phyloP scores from a whole-genome alignment of 2,329 filamentous ascomycete genomes.

The Talaromyces rugulosus region DNA sequence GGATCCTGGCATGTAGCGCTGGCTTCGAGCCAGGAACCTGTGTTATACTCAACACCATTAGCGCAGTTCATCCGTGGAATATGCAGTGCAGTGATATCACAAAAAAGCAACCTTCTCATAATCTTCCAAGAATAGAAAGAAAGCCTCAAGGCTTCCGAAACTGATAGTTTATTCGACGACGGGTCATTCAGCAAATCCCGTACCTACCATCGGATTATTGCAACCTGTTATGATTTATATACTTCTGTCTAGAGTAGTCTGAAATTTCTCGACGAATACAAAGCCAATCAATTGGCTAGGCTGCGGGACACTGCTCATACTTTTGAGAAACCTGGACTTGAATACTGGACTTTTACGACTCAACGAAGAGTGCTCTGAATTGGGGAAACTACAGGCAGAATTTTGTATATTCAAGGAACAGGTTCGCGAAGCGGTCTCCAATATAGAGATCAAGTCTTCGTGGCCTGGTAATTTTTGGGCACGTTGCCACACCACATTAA shows the following conservation, averaged over 20 bases:
- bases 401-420: background rate
- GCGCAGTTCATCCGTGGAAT: background rate
- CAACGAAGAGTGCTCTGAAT: background rate
- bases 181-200: background rate
- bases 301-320: background rate
- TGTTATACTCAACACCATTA: background rate
- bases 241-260: background rate
- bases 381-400: background rate
- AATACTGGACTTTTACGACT: background rate
- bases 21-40: background rate
- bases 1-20: background rate
- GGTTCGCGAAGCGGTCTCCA: background rate
- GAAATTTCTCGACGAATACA: background rate
- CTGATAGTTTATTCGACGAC: background rate
- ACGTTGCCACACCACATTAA: too few species aligned
- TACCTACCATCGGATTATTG: background rate
- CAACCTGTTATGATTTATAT: background rate
- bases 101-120: background rate
- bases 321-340: background rate
- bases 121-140: background rate
- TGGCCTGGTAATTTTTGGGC: too few species aligned
- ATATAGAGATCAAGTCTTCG: too few species aligned
- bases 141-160: background rate
- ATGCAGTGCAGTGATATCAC: background rate
- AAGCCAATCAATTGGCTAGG: background rate